These are phyloP conservation scores for Phaeophleospora eucalypticola DNA, from an alignment of 2,329 filamentous ascomycete species.

Conservation along the genomic window DNA sequence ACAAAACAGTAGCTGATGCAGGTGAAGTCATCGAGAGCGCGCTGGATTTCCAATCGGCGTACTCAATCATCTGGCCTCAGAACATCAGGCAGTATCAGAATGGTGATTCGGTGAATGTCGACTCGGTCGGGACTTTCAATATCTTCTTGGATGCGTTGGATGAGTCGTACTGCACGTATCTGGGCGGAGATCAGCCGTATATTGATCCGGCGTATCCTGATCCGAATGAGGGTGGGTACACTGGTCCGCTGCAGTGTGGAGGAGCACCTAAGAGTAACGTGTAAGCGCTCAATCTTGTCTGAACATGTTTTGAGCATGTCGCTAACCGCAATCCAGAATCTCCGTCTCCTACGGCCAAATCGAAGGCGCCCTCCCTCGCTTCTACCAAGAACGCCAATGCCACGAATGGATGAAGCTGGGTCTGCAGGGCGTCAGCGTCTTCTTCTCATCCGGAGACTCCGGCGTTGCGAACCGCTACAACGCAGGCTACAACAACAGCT, in stretches of 20 bases:
- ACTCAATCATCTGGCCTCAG: conserved; percentile 25
- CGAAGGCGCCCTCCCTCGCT: conserved; percentile 56
- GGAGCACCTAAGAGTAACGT: conserved; percentile 38
- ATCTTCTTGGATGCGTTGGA: conserved; percentile 17
- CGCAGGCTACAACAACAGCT: conserved; percentile 29
- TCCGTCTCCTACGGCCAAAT: conserved; percentile 62
- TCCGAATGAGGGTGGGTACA: conserved; percentile 12
- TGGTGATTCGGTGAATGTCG: conserved; percentile 19
- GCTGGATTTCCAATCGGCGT: conserved; percentile 21
- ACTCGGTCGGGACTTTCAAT: conserved; percentile 17
- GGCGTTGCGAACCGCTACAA: conserved; percentile 44
- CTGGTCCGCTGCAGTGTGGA: conserved; percentile 18
- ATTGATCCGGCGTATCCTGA: conserved; percentile 15
- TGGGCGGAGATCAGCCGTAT: conserved; percentile 19
- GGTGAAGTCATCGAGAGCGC: conserved; percentile 17
- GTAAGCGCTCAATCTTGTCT: no score
- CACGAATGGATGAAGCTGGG: conserved; percentile 60
- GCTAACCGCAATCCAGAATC: no score
- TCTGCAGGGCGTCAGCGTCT: conserved; percentile 56
- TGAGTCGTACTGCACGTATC: conserved; percentile 20
- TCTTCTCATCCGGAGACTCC: conserved; percentile 60
- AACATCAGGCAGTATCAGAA: conserved; percentile 19
- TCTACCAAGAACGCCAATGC: conserved; percentile 58
- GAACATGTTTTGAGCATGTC: no score
- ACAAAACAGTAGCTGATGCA: conserved; percentile 15